Evolutionary conservation across 306 rosid species (phyloP).

Genomic region (Canavalia gladiata): DNA sequence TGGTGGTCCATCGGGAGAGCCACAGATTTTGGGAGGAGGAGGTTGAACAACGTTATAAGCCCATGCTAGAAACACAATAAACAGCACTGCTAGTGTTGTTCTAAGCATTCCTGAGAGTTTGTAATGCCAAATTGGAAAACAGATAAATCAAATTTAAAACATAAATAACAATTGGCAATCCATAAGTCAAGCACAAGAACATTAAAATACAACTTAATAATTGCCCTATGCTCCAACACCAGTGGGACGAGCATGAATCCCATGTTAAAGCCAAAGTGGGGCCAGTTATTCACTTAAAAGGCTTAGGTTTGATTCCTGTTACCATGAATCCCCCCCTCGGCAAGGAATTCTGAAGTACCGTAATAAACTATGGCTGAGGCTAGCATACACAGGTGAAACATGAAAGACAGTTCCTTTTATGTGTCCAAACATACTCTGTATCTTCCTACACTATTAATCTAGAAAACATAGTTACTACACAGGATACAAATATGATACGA

Average conservation of each 20-base stretch:
- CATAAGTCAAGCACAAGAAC: background rate
- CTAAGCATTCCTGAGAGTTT: slow-evolving; percentile 67
- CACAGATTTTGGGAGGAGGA: slow-evolving; percentile 81
- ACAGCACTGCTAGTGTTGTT: slow-evolving; percentile 60
- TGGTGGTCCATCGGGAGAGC: slow-evolving; percentile 77
- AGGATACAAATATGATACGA: too few relatives aligned
- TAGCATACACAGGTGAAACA: background rate
- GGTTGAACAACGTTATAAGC: slow-evolving; percentile 78
- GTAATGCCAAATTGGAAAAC: slow-evolving; percentile 24
- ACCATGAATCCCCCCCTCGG: background rate
- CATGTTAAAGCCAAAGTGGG: background rate
- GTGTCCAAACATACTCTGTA: background rate
- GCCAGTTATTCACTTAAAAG: background rate
- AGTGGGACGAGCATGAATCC: background rate
- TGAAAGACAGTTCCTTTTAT: background rate
- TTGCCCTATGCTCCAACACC: slow-evolving; percentile 14
- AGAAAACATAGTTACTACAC: background rate
- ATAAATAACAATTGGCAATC: background rate
- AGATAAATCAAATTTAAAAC: background rate
- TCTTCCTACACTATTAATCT: too few relatives aligned
- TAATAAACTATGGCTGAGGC: background rate
- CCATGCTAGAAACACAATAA: slow-evolving; percentile 78
- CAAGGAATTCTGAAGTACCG: background rate
- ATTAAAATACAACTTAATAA: background rate
- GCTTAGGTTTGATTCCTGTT: background rate